phyloP scores from a whole-genome alignment of 352 stramenopile genomes.

The Globisporangium radiosum region DNA sequence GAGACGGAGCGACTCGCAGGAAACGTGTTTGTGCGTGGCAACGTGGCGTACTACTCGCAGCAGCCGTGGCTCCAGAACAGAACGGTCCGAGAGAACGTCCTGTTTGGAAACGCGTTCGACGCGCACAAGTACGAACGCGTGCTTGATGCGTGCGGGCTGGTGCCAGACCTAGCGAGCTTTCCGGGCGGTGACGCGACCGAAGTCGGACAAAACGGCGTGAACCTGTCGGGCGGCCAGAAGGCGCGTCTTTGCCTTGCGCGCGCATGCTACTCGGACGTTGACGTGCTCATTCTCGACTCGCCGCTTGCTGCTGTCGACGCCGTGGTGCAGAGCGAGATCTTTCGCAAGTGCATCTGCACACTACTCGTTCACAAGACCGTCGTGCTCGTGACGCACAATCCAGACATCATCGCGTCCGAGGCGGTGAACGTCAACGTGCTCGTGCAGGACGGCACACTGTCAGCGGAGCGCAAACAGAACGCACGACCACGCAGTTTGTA shows the following conservation, averaged over 20 bases:
- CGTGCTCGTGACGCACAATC: slow-evolving; percentile 89
- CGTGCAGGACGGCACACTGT: slow-evolving; percentile 7
- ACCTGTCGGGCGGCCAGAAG: slow-evolving; percentile 93
- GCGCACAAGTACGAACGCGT: slow-evolving; percentile 43
- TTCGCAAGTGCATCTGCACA: slow-evolving; percentile 49
- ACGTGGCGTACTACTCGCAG: slow-evolving; percentile 77
- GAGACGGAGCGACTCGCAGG: slow-evolving; percentile 70
- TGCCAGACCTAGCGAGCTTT: slow-evolving; percentile 79
- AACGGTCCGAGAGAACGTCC: slow-evolving; percentile 91
- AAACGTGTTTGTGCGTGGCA: slow-evolving; percentile 27
- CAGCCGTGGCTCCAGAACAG: slow-evolving; percentile 95
- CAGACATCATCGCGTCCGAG: slow-evolving; percentile 56
- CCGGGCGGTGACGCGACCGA: slow-evolving; percentile 87
- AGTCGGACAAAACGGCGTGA: slow-evolving; percentile 95
- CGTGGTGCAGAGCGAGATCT: slow-evolving; percentile 91
- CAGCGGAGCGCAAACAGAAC: background rate
- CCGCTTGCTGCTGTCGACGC: slow-evolving; percentile 90
- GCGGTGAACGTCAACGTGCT: slow-evolving; percentile 18
- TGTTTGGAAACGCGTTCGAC: slow-evolving; percentile 82
- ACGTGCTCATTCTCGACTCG: slow-evolving; percentile 89
- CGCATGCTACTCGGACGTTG: slow-evolving; percentile 62
- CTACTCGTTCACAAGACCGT: slow-evolving; percentile 57
- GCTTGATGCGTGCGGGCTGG: slow-evolving; percentile 77
- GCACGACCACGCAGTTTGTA: slow-evolving; percentile 4
- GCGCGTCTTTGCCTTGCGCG: slow-evolving; percentile 58